A percentile compares a stretch with the other conserved stretches of the same genome.
Evolutionary conservation across 2,329 filamentous ascomycete species (phyloP).

Genomic region (Xylariaceae sp.): DNA sequence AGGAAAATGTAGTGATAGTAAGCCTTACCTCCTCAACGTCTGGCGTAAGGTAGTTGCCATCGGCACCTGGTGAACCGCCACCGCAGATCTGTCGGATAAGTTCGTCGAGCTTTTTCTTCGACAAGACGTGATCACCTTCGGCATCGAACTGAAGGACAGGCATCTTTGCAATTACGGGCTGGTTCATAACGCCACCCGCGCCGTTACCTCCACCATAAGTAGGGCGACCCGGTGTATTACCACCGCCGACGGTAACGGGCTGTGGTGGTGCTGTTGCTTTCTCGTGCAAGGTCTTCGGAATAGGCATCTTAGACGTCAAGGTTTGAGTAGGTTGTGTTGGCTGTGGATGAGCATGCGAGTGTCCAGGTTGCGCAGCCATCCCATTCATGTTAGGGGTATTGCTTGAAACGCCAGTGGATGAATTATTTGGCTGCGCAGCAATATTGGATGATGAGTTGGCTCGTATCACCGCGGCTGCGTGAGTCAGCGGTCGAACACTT

Average conservation of each 20-base stretch:
- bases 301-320: slow-evolving; percentile 65
- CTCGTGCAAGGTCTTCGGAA: slow-evolving; percentile 71
- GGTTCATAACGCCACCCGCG: slow-evolving; percentile 77
- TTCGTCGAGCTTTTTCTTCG: slow-evolving; percentile 96
- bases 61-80: slow-evolving; percentile 65
- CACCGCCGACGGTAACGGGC: slow-evolving; percentile 66
- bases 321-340: slow-evolving; percentile 31
- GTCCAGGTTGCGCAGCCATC: slow-evolving; percentile 36
- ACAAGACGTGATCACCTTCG: slow-evolving; percentile 88
- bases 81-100: slow-evolving; percentile 91
- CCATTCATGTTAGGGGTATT: slow-evolving; percentile 28
- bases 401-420: slow-evolving; percentile 21
- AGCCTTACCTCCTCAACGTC: slow-evolving; percentile 86
- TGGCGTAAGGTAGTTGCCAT: slow-evolving; percentile 74
- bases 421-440: slow-evolving; percentile 28
- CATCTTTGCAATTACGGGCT: slow-evolving; percentile 77
- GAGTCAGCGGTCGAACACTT: slow-evolving; percentile 27
- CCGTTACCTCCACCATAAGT: slow-evolving; percentile 77
- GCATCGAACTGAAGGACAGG: slow-evolving; percentile 84
- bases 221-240: slow-evolving; percentile 64
- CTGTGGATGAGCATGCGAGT: slow-evolving; percentile 48
- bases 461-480: slow-evolving; percentile 32
- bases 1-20: slow-evolving; percentile 1
- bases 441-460: slow-evolving; percentile 32
- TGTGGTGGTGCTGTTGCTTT: slow-evolving; percentile 65